Conservation (phyloP, 1,284 basidiomycete species). For the Microbotryum violaceum region DNA sequence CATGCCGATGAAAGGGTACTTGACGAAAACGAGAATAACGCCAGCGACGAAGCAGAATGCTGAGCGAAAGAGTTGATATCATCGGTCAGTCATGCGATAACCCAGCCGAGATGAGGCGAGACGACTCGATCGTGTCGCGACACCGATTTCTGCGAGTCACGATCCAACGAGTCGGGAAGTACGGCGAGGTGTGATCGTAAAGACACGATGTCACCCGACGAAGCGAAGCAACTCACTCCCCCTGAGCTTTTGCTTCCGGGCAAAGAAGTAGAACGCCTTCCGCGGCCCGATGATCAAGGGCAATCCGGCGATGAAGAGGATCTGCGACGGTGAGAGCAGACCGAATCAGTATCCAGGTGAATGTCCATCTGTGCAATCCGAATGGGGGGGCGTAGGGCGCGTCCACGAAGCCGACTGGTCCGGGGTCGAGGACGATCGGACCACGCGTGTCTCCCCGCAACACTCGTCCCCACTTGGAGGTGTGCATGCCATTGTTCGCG, state of each 20-base stretch:
- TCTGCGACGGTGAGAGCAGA: constrained; percentile 46
- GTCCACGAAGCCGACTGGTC: neutral
- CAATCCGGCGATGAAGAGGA: constrained; percentile 83
- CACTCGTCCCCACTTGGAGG: no score
- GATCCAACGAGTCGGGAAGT: no score
- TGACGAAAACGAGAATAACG: constrained; percentile 76
- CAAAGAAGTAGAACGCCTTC: constrained; percentile 92
- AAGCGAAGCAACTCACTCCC: constrained; percentile 49
- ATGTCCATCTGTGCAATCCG: no score
- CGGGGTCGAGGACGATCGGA: neutral
- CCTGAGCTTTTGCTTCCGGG: constrained; percentile 86
- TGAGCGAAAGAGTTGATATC: neutral
- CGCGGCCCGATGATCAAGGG: constrained; percentile 85
- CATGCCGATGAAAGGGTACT: constrained; percentile 90
- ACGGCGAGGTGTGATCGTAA: no score
- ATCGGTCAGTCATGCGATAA: neutral
- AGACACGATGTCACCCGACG: neutral
- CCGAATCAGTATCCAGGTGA: no score
- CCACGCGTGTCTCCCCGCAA: no score
- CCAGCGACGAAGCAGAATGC: constrained; percentile 80
- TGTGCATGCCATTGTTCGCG: no score
- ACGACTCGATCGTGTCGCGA: constrained; percentile 38
- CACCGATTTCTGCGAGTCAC: constrained; percentile 14
- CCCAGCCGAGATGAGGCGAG: neutral
- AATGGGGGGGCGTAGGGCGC: no score